Percentiles rank a stretch among this genome's conserved stretches.
These are phyloP conservation scores for Kurtzmaniella quercitrusa DNA, from an alignment of 1,139 yeast species.

Conservation along the genomic window DNA sequence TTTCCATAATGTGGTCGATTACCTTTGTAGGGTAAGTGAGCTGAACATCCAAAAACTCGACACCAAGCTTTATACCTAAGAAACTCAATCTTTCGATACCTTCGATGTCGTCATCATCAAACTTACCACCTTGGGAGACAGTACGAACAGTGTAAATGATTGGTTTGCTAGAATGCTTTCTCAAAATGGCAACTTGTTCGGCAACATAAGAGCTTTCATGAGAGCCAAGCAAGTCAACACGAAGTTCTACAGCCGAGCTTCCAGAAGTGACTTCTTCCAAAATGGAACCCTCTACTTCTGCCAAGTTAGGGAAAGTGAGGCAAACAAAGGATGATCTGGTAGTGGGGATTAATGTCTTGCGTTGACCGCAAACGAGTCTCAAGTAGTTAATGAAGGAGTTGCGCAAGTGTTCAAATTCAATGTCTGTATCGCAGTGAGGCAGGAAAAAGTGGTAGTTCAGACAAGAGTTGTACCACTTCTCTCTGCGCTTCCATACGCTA, in stretches of 20 bases:
- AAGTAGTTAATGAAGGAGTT: slow-evolving; percentile 57
- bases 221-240: slow-evolving; percentile 67
- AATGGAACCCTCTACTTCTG: slow-evolving; percentile 37
- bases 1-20: slow-evolving; percentile 25
- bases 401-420: slow-evolving; percentile 56
- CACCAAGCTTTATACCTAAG: slow-evolving; percentile 67
- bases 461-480: slow-evolving; percentile 74
- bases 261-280: slow-evolving; percentile 62
- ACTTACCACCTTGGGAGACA: slow-evolving; percentile 73
- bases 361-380: slow-evolving; percentile 58
- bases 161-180: slow-evolving; percentile 64
- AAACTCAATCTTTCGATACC: slow-evolving; percentile 49
- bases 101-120: slow-evolving; percentile 47
- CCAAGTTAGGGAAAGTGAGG: slow-evolving; percentile 58
- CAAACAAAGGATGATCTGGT: slow-evolving; percentile 68
- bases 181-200: slow-evolving; percentile 67
- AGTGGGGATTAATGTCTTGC: slow-evolving; percentile 39
- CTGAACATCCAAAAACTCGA: slow-evolving; percentile 53
- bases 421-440: slow-evolving; percentile 57
- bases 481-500: slow-evolving; percentile 82
- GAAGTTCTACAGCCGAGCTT: slow-evolving; percentile 75
- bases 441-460: slow-evolving; percentile 78
- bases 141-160: slow-evolving; percentile 81
- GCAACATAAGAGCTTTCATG: slow-evolving; percentile 55
- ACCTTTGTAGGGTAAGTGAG: slow-evolving; percentile 37